Evolutionary conservation across 805 yeast genomes (phyloP).

Genomic region (Candida montana): DNA sequence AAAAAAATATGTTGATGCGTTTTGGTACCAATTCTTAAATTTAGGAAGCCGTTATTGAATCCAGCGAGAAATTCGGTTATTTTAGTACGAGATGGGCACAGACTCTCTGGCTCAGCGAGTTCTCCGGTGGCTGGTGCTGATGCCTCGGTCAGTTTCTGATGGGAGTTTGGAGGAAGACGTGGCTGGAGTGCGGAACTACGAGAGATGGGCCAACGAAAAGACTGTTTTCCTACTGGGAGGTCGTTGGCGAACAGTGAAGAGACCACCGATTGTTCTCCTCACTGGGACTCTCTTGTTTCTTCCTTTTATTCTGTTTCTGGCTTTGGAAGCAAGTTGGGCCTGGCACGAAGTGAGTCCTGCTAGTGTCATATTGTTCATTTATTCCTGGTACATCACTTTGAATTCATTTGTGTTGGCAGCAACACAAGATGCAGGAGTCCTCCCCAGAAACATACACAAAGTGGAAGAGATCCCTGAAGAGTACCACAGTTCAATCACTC

Average conservation of each 20-base stretch:
- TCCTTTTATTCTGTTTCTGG: slow-evolving; percentile 50
- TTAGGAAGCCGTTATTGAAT: too few relatives aligned
- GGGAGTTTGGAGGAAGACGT: background rate
- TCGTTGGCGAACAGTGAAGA: slow-evolving; percentile 41
- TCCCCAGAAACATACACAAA: slow-evolving; percentile 62
- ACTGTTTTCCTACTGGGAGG: slow-evolving; percentile 63
- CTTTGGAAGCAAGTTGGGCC: slow-evolving; percentile 47
- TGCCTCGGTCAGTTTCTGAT: slow-evolving; percentile 9
- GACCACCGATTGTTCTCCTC: slow-evolving; percentile 36
- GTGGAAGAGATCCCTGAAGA: slow-evolving; percentile 46
- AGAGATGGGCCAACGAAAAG: slow-evolving; percentile 35
- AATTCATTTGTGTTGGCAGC: slow-evolving; percentile 48
- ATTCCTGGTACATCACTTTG: slow-evolving; percentile 49
- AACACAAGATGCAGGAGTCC: slow-evolving; percentile 59
- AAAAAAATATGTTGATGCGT: too few relatives aligned
- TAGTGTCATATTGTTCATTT: slow-evolving; percentile 49
- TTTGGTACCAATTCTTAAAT: too few relatives aligned
- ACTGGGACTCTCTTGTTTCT: slow-evolving; percentile 31
- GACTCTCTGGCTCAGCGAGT: slow-evolving; percentile 5
- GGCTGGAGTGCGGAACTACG: slow-evolving; percentile 32
- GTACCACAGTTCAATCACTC: slow-evolving; percentile 42
- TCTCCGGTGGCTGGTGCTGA: slow-evolving; percentile 22
- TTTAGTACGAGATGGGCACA: background rate
- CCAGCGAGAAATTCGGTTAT: too few relatives aligned
- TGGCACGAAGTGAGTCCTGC: slow-evolving; percentile 57